Conservation (phyloP, 2,329 filamentous ascomycete species). For the Aspergillus transmontanensis region DNA sequence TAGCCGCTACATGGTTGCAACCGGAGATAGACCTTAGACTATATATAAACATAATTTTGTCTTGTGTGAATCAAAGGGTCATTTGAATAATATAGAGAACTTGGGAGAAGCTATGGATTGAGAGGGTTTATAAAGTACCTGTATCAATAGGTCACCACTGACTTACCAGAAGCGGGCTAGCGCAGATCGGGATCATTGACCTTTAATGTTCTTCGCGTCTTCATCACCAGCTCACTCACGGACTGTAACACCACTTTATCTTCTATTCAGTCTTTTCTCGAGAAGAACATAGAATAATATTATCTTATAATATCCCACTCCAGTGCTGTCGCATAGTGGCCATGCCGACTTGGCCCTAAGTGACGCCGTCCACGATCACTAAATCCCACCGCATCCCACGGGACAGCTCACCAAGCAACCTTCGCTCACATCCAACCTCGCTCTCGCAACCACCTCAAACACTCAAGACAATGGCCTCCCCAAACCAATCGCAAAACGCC, state of each 20-base stretch:
- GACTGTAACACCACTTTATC: neutral
- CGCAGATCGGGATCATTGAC: neutral
- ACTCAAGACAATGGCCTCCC: constrained; percentile 36
- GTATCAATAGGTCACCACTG: neutral
- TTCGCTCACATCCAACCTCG: neutral
- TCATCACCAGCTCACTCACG: neutral
- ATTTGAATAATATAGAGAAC: no score
- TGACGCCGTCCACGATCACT: neutral
- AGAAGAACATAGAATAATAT: neutral
- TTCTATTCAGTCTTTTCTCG: neutral
- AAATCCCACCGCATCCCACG: constrained; percentile 2
- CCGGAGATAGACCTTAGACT: neutral
- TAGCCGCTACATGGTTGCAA: neutral
- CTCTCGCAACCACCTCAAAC: neutral
- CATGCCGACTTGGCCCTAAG: neutral
- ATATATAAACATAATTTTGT: neutral
- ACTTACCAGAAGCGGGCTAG: neutral
- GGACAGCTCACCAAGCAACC: neutral
- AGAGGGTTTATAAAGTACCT: neutral
- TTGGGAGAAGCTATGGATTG: neutral
- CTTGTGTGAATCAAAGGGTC: neutral
- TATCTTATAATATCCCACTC: neutral
- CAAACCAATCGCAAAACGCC: constrained; percentile 33
- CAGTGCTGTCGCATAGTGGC: neutral
- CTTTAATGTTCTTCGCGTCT: neutral